Evolutionary conservation across 768 basidiomycete species (phyloP), one percentile per base, ranked within the genome.

Genomic region (Hirschioporus abietinus): DNA sequence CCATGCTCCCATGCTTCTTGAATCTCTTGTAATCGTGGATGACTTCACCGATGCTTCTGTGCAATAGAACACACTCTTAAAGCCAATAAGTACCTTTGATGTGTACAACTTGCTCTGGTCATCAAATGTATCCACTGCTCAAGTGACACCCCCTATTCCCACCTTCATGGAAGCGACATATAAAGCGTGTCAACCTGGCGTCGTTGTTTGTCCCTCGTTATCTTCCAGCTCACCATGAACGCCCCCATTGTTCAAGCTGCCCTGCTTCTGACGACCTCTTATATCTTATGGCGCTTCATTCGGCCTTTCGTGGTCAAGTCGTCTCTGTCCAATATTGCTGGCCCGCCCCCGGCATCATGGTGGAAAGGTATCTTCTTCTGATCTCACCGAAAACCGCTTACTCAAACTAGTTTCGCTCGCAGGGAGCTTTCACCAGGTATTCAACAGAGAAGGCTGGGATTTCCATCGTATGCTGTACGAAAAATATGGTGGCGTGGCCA

Each of bases 311-410:
- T 75, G n/a, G 64, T 70, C 10, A 67, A 68, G n/a, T 72, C 72
- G 7, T 67, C 74, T 26, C 70, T 81, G 1, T 74, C 79, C 64
- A 80, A 80, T 65, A 74, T 82, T 64, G 78, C 79, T 0, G 81
- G 81, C 0, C 81, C 81, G 0, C 71, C 73, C 5, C 68, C 76
- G 0, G 64, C 65, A 9, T 82, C 80, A 0, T 74, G 75, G 27
- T 67, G 76, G 42, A 75, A 70, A 62, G 82, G 82, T 81, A 61
- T 3, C 1, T 3, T 15, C 42, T 52, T 52, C 20, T 20, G 12
- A 5, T 52, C 42, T 52, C 20, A 6, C 12, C 42, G 12, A 52
- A 20, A 20, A 52, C 20, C 12, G 42, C 42, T 15, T 12, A 3
- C 1, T 52, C 15, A 15, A 52, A 20, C 42, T 15, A 10, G 20